Evolutionary conservation across 2,329 filamentous ascomycete genomes (phyloP).

Genomic region (Alternaria triticina): DNA sequence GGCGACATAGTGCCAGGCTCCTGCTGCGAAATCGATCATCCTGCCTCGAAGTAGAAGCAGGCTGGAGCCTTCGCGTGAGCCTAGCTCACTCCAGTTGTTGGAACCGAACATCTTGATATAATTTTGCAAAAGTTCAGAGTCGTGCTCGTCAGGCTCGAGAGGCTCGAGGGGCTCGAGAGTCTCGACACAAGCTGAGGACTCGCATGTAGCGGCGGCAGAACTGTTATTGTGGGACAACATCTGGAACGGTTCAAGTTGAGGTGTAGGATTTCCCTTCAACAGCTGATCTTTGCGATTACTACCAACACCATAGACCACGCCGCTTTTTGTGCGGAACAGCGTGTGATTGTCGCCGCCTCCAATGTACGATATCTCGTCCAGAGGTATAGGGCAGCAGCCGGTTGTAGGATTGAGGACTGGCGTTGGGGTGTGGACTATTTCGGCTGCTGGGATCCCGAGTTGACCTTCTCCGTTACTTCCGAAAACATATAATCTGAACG

Average conservation of each 20-base stretch:
- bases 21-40: slow-evolving; percentile 70
- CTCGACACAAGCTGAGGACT: slow-evolving; percentile 34
- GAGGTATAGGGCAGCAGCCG: neutral
- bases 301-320: slow-evolving; percentile 70
- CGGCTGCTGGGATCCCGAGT: slow-evolving; percentile 57
- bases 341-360: slow-evolving; percentile 86
- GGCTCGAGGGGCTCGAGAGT: too few relatives aligned
- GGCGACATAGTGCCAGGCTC: slow-evolving; percentile 78
- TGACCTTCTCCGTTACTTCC: slow-evolving; percentile 62
- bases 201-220: slow-evolving; percentile 30
- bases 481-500: slow-evolving; percentile 50
- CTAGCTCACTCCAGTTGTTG: slow-evolving; percentile 37
- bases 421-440: slow-evolving; percentile 36
- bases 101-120: slow-evolving; percentile 16
- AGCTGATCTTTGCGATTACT: slow-evolving; percentile 60
- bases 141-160: too few relatives aligned
- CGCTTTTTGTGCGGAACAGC: slow-evolving; percentile 68
- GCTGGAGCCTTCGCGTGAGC: neutral
- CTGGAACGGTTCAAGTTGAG: slow-evolving; percentile 10
- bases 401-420: slow-evolving; percentile 2
- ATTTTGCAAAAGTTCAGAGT: too few relatives aligned
- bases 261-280: slow-evolving; percentile 18
- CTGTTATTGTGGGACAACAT: neutral
- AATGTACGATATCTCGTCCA: slow-evolving; percentile 44
- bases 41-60: neutral